phyloP scores from a whole-genome alignment of 2,329 filamentous ascomycete genomes.

The Ophiostoma australiae region DNA sequence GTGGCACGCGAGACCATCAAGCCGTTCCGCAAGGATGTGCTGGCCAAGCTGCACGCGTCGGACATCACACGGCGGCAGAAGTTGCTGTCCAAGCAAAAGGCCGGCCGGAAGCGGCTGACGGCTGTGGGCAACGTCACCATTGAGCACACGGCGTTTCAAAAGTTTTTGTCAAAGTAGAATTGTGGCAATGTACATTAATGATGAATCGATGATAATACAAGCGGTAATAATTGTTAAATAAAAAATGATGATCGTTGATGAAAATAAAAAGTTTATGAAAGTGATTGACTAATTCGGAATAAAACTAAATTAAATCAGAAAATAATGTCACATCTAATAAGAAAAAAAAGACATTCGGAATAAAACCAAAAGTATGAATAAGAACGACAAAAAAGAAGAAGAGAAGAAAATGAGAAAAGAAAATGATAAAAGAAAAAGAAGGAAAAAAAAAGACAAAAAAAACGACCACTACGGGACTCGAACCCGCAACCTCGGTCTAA shows the following conservation, averaged over 20 bases:
- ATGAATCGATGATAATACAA: neutral
- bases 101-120: constrained; percentile 80
- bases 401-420: neutral
- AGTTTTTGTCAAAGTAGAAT: constrained; percentile 68
- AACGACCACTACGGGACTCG: constrained; percentile 31
- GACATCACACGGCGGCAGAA: constrained; percentile 80
- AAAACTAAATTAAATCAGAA: too few species aligned
- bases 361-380: neutral
- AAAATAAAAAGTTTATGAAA: neutral
- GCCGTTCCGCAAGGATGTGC: constrained; percentile 91
- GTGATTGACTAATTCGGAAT: too few species aligned
- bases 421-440: neutral
- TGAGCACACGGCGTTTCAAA: constrained; percentile 91
- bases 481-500: constrained; percentile 31
- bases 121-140: constrained; percentile 90
- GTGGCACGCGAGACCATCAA: constrained; percentile 93
- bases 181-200: neutral
- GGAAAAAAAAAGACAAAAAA: constrained; percentile 19
- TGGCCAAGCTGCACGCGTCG: constrained; percentile 86
- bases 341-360: neutral
- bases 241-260: neutral
- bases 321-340: too few species aligned
- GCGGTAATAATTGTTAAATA: neutral
- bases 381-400: neutral
- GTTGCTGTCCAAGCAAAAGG: constrained; percentile 93